A percentile compares a stretch with the other conserved stretches of the same genome.
These are phyloP conservation scores for Vitis hybrid DNA, from an alignment of 177 flowering plant genomes.

Conservation along the genomic window DNA sequence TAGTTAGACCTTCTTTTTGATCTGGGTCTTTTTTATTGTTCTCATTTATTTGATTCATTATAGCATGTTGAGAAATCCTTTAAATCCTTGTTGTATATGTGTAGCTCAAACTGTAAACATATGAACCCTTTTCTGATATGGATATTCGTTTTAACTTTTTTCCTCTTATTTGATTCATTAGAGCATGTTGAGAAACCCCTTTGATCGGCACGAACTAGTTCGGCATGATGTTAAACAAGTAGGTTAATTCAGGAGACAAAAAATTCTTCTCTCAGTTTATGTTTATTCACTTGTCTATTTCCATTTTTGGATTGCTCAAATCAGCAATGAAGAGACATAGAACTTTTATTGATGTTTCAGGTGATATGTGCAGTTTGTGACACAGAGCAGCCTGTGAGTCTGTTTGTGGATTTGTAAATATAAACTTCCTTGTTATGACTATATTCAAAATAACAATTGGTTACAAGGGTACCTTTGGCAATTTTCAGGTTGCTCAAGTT, in stretches of 20 bases:
- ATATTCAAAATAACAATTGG: not conserved
- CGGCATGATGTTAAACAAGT: constrained; percentile 74
- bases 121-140: not conserved
- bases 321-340: not conserved
- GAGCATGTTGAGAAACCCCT: constrained; percentile 42
- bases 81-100: constrained; percentile 24
- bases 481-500: constrained; percentile 58
- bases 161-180: constrained; percentile 17
- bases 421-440: not conserved
- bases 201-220: constrained; percentile 63
- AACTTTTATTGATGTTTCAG: constrained; percentile 25
- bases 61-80: constrained; percentile 40
- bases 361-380: constrained; percentile 85
- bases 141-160: not conserved
- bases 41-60: constrained; percentile 14
- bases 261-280: not conserved
- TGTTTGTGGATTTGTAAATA: constrained; percentile 11
- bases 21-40: not conserved
- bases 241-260: constrained; percentile 11
- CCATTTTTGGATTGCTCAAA: not conserved
- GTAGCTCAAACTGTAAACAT: not conserved
- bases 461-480: constrained; percentile 1
- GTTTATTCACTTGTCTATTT: not conserved
- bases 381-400: constrained; percentile 70
- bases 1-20: constrained; percentile 20